Base-by-base conservation (phyloP, 2,329 filamentous ascomycete genomes). In the Xylariaceae sp. region DNA sequence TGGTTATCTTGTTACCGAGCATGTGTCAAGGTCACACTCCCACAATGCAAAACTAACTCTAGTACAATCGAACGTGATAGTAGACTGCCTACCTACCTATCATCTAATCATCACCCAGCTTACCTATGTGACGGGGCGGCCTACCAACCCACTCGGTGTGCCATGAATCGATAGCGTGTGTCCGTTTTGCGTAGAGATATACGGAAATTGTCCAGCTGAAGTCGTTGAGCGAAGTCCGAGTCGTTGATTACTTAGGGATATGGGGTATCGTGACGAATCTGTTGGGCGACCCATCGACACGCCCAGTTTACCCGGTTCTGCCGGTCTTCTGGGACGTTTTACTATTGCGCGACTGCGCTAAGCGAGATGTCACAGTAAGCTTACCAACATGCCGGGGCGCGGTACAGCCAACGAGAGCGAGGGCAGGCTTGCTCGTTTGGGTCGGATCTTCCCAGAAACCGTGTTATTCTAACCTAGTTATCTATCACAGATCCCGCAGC, bases 1-100 rank as follows among this genome's bases (percentile, higher is more conserved):
- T 58, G 45, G 44, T 58, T 62, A 60, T 56, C 14, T 16, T 37
- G 32, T 37, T 16, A 37, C 32, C 32, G 14, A 14, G 32, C 32
- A 37, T 37, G 32, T 14, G 32, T 37, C 14, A 12, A 37, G 32
- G 32, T 16, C 12, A 16, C 14, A 12, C 32, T 37, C 14, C 14
- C 32, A 29, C 26, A 10, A 37, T 37, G 32, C 32, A 12, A 10
- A 6, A 29, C 10, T 29, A 10, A 37, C 14, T 37, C 32, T 16
- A 37, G 32, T 10, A 37, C 12, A 37, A 37, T 16, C 12, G 61
- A 5, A 52, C 56, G 52, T 52, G 44, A 19, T 20, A 32, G 10
- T 26, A 5, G 1, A 4, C 23, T 9, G 9, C 9, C 23, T 26
- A 26, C 4, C 9, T 9, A 26, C 23, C 23, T 4, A 26, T n/a